Conservation (phyloP, 192 early-diverging fungal genomes). For the Coemansia biformis region DNA sequence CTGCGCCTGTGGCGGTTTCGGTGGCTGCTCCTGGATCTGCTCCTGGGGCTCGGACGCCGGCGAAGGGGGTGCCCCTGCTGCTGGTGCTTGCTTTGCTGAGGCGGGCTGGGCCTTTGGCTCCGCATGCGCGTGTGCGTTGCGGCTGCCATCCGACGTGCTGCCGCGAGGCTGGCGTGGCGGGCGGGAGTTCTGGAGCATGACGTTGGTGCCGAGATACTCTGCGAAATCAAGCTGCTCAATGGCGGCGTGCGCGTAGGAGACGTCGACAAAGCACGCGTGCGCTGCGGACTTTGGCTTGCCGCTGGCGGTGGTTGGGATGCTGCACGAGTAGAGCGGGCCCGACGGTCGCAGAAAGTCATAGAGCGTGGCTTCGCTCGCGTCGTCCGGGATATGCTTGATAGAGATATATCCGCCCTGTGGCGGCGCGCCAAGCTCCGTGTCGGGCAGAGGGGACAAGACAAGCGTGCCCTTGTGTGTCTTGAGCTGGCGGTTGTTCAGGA, state of each 20-base stretch:
- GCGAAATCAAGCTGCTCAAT: constrained; percentile 46
- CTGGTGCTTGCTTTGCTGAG: background rate
- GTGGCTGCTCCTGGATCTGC: constrained; percentile 2
- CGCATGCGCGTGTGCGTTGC: no score
- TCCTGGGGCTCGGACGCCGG: background rate
- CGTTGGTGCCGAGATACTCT: constrained; percentile 36
- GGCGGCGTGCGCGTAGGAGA: constrained; percentile 24
- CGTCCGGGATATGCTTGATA: constrained; percentile 48
- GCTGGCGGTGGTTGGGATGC: constrained; percentile 16
- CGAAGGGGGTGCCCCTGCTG: background rate
- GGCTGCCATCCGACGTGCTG: constrained; percentile 4
- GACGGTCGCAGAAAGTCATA: constrained; percentile 46
- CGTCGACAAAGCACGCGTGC: constrained; percentile 38
- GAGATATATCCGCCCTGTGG: constrained; percentile 28
- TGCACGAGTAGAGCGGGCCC: constrained; percentile 47
- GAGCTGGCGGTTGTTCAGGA: constrained; percentile 32
- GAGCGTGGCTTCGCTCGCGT: constrained; percentile 27
- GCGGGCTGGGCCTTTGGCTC: background rate
- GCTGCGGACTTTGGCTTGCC: constrained; percentile 29
- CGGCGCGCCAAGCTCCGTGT: constrained; percentile 27
- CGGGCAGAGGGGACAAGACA: constrained; percentile 33
- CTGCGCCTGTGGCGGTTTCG: background rate
- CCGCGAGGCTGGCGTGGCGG: constrained; percentile 25
- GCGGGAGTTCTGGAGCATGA: constrained; percentile 22
- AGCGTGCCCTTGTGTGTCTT: constrained; percentile 32